Evolutionary conservation across 2,329 filamentous ascomycete genomes (phyloP), one percentile per base, ranked within the genome.

Genomic region (Cladosporium sp.): DNA sequence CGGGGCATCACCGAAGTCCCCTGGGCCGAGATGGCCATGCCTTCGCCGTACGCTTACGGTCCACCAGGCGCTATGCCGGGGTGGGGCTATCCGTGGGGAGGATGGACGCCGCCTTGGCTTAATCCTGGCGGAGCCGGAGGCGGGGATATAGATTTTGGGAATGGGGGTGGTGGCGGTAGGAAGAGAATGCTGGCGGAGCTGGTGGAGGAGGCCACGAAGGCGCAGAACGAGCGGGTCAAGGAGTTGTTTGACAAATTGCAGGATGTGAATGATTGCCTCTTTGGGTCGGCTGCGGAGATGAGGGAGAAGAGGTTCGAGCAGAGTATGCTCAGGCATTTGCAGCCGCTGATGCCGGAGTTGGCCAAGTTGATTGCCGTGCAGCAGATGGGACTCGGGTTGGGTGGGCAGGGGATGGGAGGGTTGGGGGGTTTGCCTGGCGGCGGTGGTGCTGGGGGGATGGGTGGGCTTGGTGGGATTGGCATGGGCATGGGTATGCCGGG

Each of bases 301-400:
- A 55, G 54, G 40, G 57, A 60, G 51, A 59, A 61, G 40, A 54
- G 53, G 45, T 60, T 58, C 36, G 51, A 56, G 44, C 42, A 56
- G 37, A 56, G 54, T 24, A 55, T 62, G 58, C 30, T 61, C 19
- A 60, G 56, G 49, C 59, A 52, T 15, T 30, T 62, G 22, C 55
- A 57, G 48, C 59, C 61, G 43, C 53, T 60, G 50, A 49, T 58
- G 49, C 60, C 60, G 39, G 55, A 58, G 52, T 39, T 61, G 47
- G 48, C 42, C 15, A 55, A 56, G 43, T 54, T 59, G 58, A 53
- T 56, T 37, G 42, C 24, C 12, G 9, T 37, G 43, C 53, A 50
- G 38, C 44, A 53, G 34, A 29, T 41, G 18, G 22, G 39, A n/a
- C n/a, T n/a, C n/a, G n/a, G n/a, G n/a, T n/a, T n/a, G n/a, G n/a